Base-by-base conservation (phyloP, 1,284 basidiomycete genomes). In the Boletus sp. region DNA sequence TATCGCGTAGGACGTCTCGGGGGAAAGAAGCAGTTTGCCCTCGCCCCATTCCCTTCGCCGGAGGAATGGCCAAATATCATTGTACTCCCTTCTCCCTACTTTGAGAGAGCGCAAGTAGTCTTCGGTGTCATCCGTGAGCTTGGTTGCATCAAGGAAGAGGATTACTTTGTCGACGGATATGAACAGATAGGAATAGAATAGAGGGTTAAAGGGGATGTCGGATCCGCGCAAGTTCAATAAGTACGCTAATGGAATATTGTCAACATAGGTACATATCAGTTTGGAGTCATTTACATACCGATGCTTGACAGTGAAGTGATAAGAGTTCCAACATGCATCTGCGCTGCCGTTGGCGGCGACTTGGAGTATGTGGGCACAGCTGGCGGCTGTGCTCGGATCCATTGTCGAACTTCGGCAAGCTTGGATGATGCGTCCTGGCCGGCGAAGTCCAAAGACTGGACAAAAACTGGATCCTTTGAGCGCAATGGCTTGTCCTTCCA, bases 131-230 rank as follows among this genome's bases (percentile, higher is more conserved):
- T 70, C 64, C 13, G 71, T 72, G 25, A 84, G 63, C 60, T 92
- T 91, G 43, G 64, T 64, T 8, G 68, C 61, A 51, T 91, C 86
- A 30, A 89, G 69, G 69, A 91, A 92, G 7, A 91, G 69, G n/a
- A 80, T 73, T 1, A 78, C 72, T 27, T 64, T 66, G 16, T 84
- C 73, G 8, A 80, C 62, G 2, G 82, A 80, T 32, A 95, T 74
- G 58, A 84, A 89, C 9, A 92, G 67, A 60, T 94, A 95, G 0
- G 88, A 79, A 44, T 88, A 88, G 69, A 94, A 94, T 8, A 95
- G 77, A 0, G 92, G 92, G 58, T 88, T 91, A 72, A 81, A 89
- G 0, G 88, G 89, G 26, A 96, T 84, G 60, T 96, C 94, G 5
- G 79, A 78, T 38, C 91, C 91, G 41, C 94, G 83, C 44, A 93